Percentiles rank a stretch among this genome's conserved stretches.
phyloP scores from a whole-genome alignment of 148 eudicot genomes.

The Gaultheria prostrata region DNA sequence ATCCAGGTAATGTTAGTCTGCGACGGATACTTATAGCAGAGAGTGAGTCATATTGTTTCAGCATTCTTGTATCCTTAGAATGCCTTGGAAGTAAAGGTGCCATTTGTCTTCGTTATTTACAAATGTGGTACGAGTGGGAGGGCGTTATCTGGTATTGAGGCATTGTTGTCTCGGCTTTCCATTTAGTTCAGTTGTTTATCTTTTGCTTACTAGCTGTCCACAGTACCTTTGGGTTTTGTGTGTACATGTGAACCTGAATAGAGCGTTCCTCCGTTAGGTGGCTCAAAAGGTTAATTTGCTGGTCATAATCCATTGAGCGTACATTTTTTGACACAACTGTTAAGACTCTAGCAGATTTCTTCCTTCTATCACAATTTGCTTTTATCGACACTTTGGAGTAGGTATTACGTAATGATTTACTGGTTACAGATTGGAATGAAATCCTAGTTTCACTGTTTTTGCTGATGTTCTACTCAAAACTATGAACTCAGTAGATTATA shows the following conservation, averaged over 20 bases:
- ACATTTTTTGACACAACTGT: not conserved
- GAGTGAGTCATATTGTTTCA: not conserved
- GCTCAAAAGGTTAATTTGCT: not conserved
- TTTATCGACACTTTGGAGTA: not conserved
- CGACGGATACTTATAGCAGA: not conserved
- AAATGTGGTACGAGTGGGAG: not conserved
- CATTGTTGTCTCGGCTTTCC: not conserved
- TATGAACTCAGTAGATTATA: not conserved
- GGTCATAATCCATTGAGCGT: not conserved
- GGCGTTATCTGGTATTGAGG: not conserved
- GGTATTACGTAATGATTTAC: not conserved
- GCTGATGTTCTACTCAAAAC: not conserved
- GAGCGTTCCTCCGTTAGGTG: not conserved
- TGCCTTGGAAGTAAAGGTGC: not conserved
- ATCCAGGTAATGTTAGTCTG: conserved; percentile 45
- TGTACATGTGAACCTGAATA: not conserved
- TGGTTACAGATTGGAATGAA: not conserved
- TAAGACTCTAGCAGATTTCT: not conserved
- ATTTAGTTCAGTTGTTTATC: not conserved
- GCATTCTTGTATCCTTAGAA: not conserved
- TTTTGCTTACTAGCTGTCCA: not conserved
- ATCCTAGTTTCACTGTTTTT: not conserved
- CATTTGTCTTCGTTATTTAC: not conserved
- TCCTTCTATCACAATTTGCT: not conserved
- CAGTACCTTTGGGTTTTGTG: not conserved